A percentile compares a stretch with the other conserved stretches of the same genome.
These are phyloP conservation scores for Auriscalpium microsporum DNA, from an alignment of 768 basidiomycete species.

Conservation along the genomic window DNA sequence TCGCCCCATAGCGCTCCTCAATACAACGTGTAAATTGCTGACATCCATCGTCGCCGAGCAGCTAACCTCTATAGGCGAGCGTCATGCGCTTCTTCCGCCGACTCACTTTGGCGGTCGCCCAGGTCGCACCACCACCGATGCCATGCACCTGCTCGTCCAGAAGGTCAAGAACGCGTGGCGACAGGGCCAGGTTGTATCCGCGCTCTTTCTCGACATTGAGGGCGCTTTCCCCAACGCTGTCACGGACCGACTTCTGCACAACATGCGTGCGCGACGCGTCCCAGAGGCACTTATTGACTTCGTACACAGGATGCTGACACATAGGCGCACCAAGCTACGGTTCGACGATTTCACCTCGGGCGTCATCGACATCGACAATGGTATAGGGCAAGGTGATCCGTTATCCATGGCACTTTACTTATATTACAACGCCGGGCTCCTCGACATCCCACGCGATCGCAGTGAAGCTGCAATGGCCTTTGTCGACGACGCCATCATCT, in stretches of 20 bases:
- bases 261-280: slow-evolving; percentile 22
- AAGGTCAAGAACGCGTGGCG: slow-evolving; percentile 21
- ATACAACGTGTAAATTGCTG: slow-evolving; percentile 11
- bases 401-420: slow-evolving; percentile 16
- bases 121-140: neutral
- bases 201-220: slow-evolving; percentile 35
- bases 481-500: slow-evolving; percentile 1
- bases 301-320: slow-evolving; percentile 3
- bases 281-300: slow-evolving; percentile 18
- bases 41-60: slow-evolving; percentile 4
- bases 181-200: slow-evolving; percentile 23
- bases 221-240: slow-evolving; percentile 36
- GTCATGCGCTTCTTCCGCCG: neutral
- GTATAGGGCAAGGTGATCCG: slow-evolving; percentile 19
- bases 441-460: slow-evolving; percentile 6
- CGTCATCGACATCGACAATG: slow-evolving; percentile 3
- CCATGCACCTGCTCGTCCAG: slow-evolving; percentile 2
- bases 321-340: slow-evolving; percentile 1
- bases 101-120: neutral
- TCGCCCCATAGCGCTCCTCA: slow-evolving; percentile 15
- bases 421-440: slow-evolving; percentile 18
- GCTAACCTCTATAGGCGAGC: neutral
- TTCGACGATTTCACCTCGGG: slow-evolving; percentile 15
- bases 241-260: slow-evolving; percentile 22
- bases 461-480: neutral